phyloP scores from a whole-genome alignment of 805 yeast species.

The Wickerhamiella australiensis region DNA sequence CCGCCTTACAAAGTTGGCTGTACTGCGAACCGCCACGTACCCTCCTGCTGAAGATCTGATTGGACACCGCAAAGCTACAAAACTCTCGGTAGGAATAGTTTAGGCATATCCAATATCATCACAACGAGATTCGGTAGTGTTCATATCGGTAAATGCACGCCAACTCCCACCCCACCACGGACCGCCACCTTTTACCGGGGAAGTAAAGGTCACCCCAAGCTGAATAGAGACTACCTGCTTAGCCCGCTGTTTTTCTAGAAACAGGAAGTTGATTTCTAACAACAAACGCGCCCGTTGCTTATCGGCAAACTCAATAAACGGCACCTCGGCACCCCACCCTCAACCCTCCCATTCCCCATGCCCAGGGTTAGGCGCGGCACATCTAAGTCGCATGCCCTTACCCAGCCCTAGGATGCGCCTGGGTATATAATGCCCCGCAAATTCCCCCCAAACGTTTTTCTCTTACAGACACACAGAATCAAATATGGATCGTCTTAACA shows the following conservation, averaged over 20 bases:
- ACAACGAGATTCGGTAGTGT: no score
- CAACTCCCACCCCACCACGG: neutral
- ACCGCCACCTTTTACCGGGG: neutral
- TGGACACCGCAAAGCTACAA: no score
- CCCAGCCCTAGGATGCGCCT: neutral
- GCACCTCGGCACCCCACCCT: constrained; percentile 4
- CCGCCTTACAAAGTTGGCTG: neutral
- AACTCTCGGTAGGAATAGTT: no score
- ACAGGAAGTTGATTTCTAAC: no score
- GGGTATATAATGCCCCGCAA: constrained; percentile 5
- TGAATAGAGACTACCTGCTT: neutral
- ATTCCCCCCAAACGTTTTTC: neutral
- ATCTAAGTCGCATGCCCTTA: neutral
- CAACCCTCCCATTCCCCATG: constrained; percentile 5
- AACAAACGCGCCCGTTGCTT: neutral
- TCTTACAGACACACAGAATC: no score
- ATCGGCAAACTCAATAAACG: neutral
- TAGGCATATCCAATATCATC: no score
- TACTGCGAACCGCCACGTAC: no score
- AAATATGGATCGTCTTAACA: constrained; percentile 28
- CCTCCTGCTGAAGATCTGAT: no score
- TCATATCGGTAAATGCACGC: neutral
- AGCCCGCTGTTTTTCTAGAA: neutral
- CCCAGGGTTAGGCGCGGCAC: constrained; percentile 8
- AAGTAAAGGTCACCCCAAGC: neutral